These are phyloP conservation scores for Iodosphaeria phyllophila DNA, from an alignment of 2,329 filamentous ascomycete genomes.

Conservation along the genomic window DNA sequence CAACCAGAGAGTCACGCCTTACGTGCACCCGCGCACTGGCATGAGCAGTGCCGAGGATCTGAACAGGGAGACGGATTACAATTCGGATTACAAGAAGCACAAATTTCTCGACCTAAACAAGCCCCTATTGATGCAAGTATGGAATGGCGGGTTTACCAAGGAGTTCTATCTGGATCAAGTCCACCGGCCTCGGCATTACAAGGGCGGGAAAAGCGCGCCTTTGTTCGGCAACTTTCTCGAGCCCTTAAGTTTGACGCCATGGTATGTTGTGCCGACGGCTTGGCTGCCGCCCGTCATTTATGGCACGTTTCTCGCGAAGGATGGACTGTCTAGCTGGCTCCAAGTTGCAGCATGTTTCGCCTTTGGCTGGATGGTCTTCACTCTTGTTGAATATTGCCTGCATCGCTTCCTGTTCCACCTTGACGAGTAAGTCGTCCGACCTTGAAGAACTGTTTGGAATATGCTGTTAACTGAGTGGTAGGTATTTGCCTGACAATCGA, in stretches of 20 bases:
- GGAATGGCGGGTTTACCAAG: slow-evolving; percentile 74
- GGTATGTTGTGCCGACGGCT: slow-evolving; percentile 71
- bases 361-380: slow-evolving; percentile 65
- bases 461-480: slow-evolving; percentile 20
- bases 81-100: slow-evolving; percentile 65
- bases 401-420: slow-evolving; percentile 90
- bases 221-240: slow-evolving; percentile 98
- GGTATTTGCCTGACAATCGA: slow-evolving; percentile 78
- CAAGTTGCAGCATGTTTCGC: slow-evolving; percentile 42
- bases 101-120: slow-evolving; percentile 83
- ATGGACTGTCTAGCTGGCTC: slow-evolving; percentile 34
- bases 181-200: slow-evolving; percentile 90
- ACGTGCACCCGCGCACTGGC: slow-evolving; percentile 50
- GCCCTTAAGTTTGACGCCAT: slow-evolving; percentile 84
- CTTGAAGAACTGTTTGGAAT: background rate
- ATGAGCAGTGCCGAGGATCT: slow-evolving; percentile 82
- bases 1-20: slow-evolving; percentile 12
- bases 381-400: slow-evolving; percentile 70
- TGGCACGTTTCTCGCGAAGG: slow-evolving; percentile 45
- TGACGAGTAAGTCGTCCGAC: slow-evolving; percentile 50
- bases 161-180: slow-evolving; percentile 96
- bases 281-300: slow-evolving; percentile 74
- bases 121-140: slow-evolving; percentile 76
- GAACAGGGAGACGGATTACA: slow-evolving; percentile 63
- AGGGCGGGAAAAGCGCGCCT: slow-evolving; percentile 76